phyloP scores from a whole-genome alignment of 805 yeast species.

The Starmerella etchellsii region DNA sequence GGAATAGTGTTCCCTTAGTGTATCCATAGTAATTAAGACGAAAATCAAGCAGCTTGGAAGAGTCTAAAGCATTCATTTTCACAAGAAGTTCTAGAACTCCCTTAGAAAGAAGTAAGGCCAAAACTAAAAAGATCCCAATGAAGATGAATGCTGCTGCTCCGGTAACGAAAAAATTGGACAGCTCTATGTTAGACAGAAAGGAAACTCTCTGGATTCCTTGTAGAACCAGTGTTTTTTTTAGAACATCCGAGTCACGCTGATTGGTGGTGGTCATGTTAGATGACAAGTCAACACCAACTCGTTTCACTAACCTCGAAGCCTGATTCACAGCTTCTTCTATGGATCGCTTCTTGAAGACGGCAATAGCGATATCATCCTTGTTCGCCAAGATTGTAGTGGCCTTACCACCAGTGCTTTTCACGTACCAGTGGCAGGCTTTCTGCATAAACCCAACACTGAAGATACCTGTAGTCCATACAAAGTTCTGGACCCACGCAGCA shows the following conservation, averaged over 20 bases:
- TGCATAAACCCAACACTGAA: conserved; percentile 69
- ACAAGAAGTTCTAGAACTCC: conserved; percentile 53
- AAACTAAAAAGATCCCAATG: conserved; percentile 48
- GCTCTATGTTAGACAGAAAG: conserved; percentile 69
- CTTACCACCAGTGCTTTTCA: conserved; percentile 66
- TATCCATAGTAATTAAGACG: conserved; percentile 45
- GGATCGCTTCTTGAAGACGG: conserved; percentile 48
- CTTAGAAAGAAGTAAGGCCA: conserved; percentile 50
- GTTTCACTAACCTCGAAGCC: conserved; percentile 3
- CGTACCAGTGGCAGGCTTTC: conserved; percentile 23
- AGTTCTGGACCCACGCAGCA: conserved; percentile 95
- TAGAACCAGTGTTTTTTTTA: conserved; percentile 61
- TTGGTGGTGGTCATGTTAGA: conserved; percentile 23
- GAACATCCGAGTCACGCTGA: conserved; percentile 47
- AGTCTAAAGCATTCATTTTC: conserved; percentile 44
- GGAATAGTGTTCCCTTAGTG: conserved; percentile 76
- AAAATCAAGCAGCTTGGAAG: conserved; percentile 57
- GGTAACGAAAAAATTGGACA: conserved; percentile 75
- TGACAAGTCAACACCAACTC: conserved; percentile 2
- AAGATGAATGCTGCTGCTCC: conserved; percentile 74
- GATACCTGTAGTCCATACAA: conserved; percentile 92
- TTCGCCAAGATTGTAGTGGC: conserved; percentile 65
- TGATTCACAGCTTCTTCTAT: conserved; percentile 4
- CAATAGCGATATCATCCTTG: conserved; percentile 54
- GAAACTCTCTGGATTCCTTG: conserved; percentile 92